Evolutionary conservation across 1,284 basidiomycete species (phyloP), one percentile per base, ranked within the genome.

Genomic region (Apiotrichum brassicae): DNA sequence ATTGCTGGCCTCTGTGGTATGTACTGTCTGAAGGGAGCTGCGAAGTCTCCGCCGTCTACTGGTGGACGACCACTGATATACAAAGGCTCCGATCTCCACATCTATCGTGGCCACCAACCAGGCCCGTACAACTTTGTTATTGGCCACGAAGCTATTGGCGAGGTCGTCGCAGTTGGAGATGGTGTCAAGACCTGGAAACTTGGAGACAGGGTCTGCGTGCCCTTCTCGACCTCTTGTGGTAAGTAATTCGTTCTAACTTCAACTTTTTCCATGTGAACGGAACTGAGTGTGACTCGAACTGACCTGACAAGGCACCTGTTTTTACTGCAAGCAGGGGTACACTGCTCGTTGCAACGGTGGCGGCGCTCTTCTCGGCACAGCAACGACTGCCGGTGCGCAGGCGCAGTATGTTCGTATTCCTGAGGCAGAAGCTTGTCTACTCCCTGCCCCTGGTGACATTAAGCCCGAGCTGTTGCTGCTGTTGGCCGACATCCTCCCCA

Each of bases 111-210:
- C 2, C 76, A 76, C 36, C 78, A 76, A 48, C 51, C 53, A 5
- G 30, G 25, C 0, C 48, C 48, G 3, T 55, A 53, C 14, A 60
- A 58, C 20, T 71, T 65, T 51, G 59, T 64, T 37, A 58, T 68
- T 33, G 89, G 90, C 3, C 90, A 93, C 65, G 89, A 94, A 68
- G 84, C 90, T 54, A 78, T 88, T 20, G 88, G 91, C 22, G 80
- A 83, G 64, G 79, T 94, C 19, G 75, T 87, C 26, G 78, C 82
- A 19, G 78, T 89, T 4, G 88, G 89, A 16, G 70, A 76, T 3
- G 84, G 74, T 56, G 89, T 85, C 63, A 64, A 61, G 35, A 81
- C 76, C 11, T 80, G 91, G 57, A 82, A 81, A 54, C 66, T 86
- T 2, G 88, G 88, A 3, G 85, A 92, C 70, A 82, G 82, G 59